Conservation (phyloP, 441 rosid genomes). For the Syzygium syzygioides region DNA sequence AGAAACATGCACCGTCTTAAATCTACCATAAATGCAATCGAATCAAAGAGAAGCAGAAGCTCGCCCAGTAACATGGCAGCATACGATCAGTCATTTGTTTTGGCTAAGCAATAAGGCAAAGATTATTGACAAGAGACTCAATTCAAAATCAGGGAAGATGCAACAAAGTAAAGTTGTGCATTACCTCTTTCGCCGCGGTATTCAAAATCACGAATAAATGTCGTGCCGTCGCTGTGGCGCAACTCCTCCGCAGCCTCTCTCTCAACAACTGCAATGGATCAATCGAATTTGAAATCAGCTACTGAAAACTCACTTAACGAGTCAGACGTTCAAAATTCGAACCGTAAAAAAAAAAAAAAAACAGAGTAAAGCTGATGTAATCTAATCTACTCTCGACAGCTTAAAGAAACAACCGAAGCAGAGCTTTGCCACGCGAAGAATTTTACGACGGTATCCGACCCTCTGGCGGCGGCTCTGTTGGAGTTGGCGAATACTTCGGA, state of each 20-base stretch:
- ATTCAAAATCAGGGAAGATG: background rate
- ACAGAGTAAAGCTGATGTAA: background rate
- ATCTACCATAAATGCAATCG: background rate
- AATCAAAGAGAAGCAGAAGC: background rate
- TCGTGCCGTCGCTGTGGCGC: slow-evolving; percentile 19
- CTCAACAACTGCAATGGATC: slow-evolving; percentile 12
- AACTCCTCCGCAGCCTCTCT: slow-evolving; percentile 22
- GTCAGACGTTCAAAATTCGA: background rate
- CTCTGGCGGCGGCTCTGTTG: slow-evolving; percentile 29
- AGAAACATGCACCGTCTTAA: background rate
- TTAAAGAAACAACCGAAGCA: background rate
- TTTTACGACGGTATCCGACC: slow-evolving; percentile 25
- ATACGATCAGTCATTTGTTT: no score
- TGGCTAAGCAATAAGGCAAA: background rate
- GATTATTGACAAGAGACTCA: background rate
- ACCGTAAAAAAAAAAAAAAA: background rate
- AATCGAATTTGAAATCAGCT: background rate
- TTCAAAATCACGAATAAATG: no score
- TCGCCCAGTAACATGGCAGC: background rate
- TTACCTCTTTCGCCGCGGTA: slow-evolving; percentile 47
- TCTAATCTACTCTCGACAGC: background rate
- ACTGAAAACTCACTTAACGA: background rate
- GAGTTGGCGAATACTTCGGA: no score
- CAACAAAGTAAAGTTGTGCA: background rate
- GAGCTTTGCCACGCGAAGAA: background rate